Base-by-base conservation (phyloP, 106 monocot genomes). In the Allium cepa region DNA sequence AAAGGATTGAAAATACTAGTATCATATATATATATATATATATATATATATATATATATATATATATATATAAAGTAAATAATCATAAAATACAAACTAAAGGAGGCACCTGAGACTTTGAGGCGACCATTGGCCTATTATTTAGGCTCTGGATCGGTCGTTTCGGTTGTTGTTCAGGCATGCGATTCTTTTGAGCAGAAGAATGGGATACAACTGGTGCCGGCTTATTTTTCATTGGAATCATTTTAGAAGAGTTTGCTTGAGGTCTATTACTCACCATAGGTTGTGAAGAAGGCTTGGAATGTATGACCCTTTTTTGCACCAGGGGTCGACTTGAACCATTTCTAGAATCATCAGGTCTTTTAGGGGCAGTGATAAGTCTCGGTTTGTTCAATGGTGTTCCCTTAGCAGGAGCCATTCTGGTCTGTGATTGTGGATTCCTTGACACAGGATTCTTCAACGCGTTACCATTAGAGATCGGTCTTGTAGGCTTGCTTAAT, bases 231-330 rank as follows among this genome's bases (percentile, higher is more conserved):
- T 78, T 67, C 59, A 75, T 26, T 28, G 12, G 50, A 27, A 58
- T 57, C 64, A 62, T 75, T 51, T 62, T 79, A 14, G 18, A 8
- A 69, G 50, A 46, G 46, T 69, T 78, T 8, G 73, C 13, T 74
- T 72, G 61, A 67, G 75, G 63, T 65, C 58, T 90, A 66, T 74
- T 82, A 18, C 72, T 63, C 59, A 12, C 51, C 11, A 17, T 22
- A 82, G 52, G 17, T 52, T 78, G 80, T 53, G 52, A n/a, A 63
- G 84, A 49, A 78, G 71, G 62, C 70, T 80, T 87, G 50, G 69
- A 59, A 17, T 71, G 55, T 22, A 71, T 57, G 48, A 65, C 26
- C 36, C 5, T 36, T 70, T 72, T 83, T 26, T 68, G 62, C 27
- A 49, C 53, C 47, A 26, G 16, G 58, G 71, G 68, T 55, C 62